Percentiles rank a stretch among this genome's conserved stretches.
These are phyloP conservation scores for Suillus occidentalis DNA, from an alignment of 768 basidiomycete genomes.

Conservation along the genomic window DNA sequence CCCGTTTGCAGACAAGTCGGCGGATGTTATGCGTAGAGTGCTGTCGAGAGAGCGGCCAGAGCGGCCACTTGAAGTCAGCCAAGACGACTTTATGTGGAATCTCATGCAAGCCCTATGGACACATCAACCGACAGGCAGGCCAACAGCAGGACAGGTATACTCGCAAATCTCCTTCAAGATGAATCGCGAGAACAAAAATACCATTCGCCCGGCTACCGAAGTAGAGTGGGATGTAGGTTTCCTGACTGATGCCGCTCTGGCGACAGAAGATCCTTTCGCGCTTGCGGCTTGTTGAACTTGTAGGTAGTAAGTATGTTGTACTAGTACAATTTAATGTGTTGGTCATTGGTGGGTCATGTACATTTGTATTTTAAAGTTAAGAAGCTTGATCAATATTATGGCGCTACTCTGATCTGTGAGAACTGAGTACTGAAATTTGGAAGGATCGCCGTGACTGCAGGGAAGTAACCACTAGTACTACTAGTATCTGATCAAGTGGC, in stretches of 20 bases:
- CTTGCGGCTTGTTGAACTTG: neutral
- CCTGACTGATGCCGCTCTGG: neutral
- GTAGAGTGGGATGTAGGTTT: constrained; percentile 3
- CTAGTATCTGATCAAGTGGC: no score
- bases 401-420: neutral
- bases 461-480: no score
- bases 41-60: neutral
- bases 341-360: neutral
- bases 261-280: neutral
- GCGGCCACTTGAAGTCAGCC: neutral
- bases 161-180: neutral
- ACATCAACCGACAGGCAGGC: neutral
- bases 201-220: neutral
- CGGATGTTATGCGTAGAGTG: neutral
- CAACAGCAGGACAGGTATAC: constrained; percentile 1
- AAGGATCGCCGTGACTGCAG: neutral
- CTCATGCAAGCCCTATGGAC: constrained; percentile 4
- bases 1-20: neutral
- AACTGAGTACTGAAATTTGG: neutral
- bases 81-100: constrained; percentile 9
- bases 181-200: neutral
- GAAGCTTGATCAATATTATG: neutral
- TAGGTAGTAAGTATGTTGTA: neutral
- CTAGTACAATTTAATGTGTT: neutral
- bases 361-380: neutral